Evolutionary conservation across 257 asterid genomes (phyloP).

Genomic region (Cruciata laevipes): DNA sequence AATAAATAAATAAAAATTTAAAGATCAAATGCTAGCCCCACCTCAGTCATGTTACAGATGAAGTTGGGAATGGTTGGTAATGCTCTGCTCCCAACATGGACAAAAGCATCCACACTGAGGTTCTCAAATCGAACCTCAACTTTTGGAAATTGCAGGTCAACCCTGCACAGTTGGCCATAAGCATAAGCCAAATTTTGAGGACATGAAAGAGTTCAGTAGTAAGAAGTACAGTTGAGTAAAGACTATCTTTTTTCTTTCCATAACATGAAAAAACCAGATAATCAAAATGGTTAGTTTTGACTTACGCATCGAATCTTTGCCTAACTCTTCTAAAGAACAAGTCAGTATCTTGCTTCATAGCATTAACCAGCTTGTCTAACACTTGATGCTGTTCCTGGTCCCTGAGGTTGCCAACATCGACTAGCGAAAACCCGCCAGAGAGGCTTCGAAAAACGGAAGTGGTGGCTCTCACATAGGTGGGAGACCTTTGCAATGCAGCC

Average conservation of each 20-base stretch:
- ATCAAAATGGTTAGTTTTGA: background rate
- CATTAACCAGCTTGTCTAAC: slow-evolving; percentile 46
- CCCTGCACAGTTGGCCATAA: slow-evolving; percentile 37
- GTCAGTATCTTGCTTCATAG: slow-evolving; percentile 50
- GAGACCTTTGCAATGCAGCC: slow-evolving; percentile 70
- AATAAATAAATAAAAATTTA: too few relatives aligned
- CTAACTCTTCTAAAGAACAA: slow-evolving; percentile 55
- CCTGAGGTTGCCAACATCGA: slow-evolving; percentile 46
- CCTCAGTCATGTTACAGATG: slow-evolving; percentile 80
- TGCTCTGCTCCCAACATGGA: slow-evolving; percentile 85
- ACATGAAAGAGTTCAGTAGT: background rate
- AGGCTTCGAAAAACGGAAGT: slow-evolving; percentile 41
- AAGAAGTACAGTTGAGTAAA: too few relatives aligned
- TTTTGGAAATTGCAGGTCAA: slow-evolving; percentile 82
- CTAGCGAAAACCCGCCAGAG: slow-evolving; percentile 52
- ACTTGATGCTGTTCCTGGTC: slow-evolving; percentile 43
- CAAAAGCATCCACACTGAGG: slow-evolving; percentile 64
- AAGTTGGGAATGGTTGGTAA: slow-evolving; percentile 90
- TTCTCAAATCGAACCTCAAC: slow-evolving; percentile 76
- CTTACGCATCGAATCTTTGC: slow-evolving; percentile 81
- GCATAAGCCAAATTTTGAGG: background rate
- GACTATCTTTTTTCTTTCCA: too few relatives aligned
- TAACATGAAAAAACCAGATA: background rate
- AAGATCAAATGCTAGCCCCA: slow-evolving; percentile 17
- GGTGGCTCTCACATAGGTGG: slow-evolving; percentile 55